Evolutionary conservation across 129 eudicot species (phyloP), one percentile per base, ranked within the genome.

Genomic region (Flaveria brownii): DNA sequence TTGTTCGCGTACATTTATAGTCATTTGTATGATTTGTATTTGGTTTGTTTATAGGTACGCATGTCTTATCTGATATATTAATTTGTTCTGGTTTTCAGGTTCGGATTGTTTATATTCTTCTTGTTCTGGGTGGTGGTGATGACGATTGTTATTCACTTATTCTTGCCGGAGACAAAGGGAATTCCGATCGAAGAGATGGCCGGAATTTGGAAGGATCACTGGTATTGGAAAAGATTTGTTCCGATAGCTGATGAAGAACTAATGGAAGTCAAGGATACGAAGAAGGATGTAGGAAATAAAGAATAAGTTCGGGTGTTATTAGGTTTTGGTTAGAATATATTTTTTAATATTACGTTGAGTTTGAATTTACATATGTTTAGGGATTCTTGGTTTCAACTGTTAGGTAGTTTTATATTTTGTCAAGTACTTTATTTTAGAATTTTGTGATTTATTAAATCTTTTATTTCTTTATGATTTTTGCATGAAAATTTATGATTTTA

Each of bases 121-220:
- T 73, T 83, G 5, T 42, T 72, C 6, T 88, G 76, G 23, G 92
- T 88, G 72, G 6, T 75, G 1, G 47, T 68, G 9, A 88, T 88
- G 87, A 85, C 85, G 7, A 1, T 77, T 33, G 69, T 85, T 22
- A 83, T 88, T 0, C 46, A 43, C 76, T 57, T 23, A 1, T 54
- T 43, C 9, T 72, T 88, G 45, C 92, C 86, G 13, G 92, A 88
- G 85, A 85, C 89, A 0, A 85, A 85, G 67, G 89, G 91, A 10
- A 79, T 87, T 39, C 88, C 86, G 14, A 88, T 88, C 9, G 87
- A 88, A 75, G 89, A 88, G 20, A 87, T 87, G 92, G 75, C 57
- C 13, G 70, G 47, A 17, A 72, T 88, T 0, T 88, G 92, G 89
- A 83, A 51, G 45, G 11, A 76, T 3, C 89, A 88, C 36, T 54